These are phyloP conservation scores for Juncus inflexus DNA, from an alignment of 176 grass and related monocot species.

Conservation along the genomic window DNA sequence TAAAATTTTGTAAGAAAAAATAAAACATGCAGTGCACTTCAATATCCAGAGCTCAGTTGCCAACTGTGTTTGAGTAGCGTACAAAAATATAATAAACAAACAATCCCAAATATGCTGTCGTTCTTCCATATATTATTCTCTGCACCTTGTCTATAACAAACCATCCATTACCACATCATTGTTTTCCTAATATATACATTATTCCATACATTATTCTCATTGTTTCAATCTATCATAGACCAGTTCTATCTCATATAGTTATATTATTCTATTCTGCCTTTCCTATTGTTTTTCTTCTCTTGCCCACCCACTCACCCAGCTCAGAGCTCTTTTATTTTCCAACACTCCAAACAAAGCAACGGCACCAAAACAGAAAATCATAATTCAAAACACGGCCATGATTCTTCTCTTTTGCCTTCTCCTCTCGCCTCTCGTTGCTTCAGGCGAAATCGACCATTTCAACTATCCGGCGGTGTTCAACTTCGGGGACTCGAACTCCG, in stretches of 20 bases:
- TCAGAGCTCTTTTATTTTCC: slow-evolving; percentile 4
- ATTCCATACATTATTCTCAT: too few species aligned
- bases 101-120: neutral
- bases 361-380: too few species aligned
- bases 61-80: slow-evolving; percentile 28
- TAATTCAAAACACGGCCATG: neutral
- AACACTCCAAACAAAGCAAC: neutral
- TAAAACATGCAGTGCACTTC: slow-evolving; percentile 8
- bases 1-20: too few species aligned
- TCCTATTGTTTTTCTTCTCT: too few species aligned
- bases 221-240: too few species aligned
- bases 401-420: neutral
- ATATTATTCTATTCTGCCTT: too few species aligned
- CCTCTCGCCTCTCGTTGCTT: neutral
- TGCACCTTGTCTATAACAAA: neutral
- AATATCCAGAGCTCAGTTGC: neutral
- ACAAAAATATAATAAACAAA: slow-evolving; percentile 13
- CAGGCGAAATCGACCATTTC: slow-evolving; percentile 35
- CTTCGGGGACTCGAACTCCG: slow-evolving; percentile 97
- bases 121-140: neutral
- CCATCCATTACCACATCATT: neutral
- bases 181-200: too few species aligned
- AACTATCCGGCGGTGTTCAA: slow-evolving; percentile 81
- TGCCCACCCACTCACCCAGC: neutral
- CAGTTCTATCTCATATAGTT: too few species aligned